A percentile compares a stretch with the other conserved stretches of the same genome.
Evolutionary conservation across 2,329 filamentous ascomycete species (phyloP).

Genomic region (Fusarium heterosporum): DNA sequence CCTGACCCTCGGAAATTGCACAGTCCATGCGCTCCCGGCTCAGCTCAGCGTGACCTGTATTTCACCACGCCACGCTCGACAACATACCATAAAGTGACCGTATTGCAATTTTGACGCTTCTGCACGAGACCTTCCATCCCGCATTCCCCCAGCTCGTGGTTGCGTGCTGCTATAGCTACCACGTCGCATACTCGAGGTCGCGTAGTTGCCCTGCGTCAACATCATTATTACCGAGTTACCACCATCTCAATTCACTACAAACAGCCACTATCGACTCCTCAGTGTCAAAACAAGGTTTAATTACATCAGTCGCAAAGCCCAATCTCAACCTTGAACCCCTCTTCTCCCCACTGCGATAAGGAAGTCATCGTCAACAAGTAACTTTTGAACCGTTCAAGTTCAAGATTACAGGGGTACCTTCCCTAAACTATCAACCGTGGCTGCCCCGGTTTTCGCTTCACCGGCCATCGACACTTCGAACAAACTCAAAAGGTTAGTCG

Average conservation of each 20-base stretch:
- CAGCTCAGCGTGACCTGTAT: slow-evolving; percentile 35
- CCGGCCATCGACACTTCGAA: slow-evolving; percentile 20
- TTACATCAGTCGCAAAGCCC: slow-evolving; percentile 3
- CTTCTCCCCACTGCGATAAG: slow-evolving; percentile 15
- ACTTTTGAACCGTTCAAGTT: slow-evolving; percentile 18
- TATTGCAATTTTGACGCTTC: slow-evolving; percentile 21
- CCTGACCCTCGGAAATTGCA: slow-evolving; percentile 35
- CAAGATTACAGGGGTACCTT: slow-evolving; percentile 33
- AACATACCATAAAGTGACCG: slow-evolving; percentile 39
- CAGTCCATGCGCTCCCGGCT: slow-evolving; percentile 33
- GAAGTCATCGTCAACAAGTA: slow-evolving; percentile 9
- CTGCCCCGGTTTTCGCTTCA: slow-evolving; percentile 27
- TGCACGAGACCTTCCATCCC: slow-evolving; percentile 25
- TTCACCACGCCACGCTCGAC: slow-evolving; percentile 35
- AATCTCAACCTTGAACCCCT: slow-evolving; percentile 7
- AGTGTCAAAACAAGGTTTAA: slow-evolving; percentile 24
- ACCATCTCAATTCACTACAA: slow-evolving; percentile 1
- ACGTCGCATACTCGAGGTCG: slow-evolving; percentile 2
- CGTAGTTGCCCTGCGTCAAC: slow-evolving; percentile 1
- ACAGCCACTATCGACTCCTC: background rate
- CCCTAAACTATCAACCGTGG: slow-evolving; percentile 24
- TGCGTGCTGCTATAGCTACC: slow-evolving; percentile 4
- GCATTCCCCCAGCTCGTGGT: slow-evolving; percentile 17
- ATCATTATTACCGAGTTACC: background rate
- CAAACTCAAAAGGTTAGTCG: slow-evolving; percentile 22